Conservation (phyloP, 176 grass and related monocot species). For the Triticum monococcum region DNA sequence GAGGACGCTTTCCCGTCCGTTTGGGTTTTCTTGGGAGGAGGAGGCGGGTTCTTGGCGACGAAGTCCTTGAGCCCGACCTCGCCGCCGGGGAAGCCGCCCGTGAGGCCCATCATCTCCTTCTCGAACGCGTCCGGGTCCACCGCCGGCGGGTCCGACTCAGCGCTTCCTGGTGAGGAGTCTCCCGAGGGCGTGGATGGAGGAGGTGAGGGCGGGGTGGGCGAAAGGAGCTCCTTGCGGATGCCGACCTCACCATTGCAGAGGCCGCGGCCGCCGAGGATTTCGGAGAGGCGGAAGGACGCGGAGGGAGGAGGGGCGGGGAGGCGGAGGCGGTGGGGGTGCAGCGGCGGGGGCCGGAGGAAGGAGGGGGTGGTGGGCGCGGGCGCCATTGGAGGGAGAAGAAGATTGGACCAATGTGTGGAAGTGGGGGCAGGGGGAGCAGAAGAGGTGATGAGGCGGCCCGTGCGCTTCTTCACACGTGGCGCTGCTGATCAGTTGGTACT, state of each 20-base stretch:
- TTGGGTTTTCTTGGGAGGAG: not conserved
- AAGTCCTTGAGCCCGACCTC: slow-evolving; percentile 77
- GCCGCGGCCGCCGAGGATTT: slow-evolving; percentile 32
- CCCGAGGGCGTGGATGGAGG: not conserved
- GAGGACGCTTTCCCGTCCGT: not conserved
- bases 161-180: not conserved
- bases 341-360: slow-evolving; percentile 9
- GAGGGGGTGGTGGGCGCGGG: slow-evolving; percentile 28
- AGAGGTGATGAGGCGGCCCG: slow-evolving; percentile 1
- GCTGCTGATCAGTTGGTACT: not conserved
- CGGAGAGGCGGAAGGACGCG: slow-evolving; percentile 39
- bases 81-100: slow-evolving; percentile 87
- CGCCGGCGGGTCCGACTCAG: not conserved
- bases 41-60: slow-evolving; percentile 71
- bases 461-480: not conserved
- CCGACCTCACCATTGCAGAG: slow-evolving; percentile 32
- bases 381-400: slow-evolving; percentile 19
- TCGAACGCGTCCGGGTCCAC: slow-evolving; percentile 62
- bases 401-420: not conserved
- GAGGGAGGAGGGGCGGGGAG: slow-evolving; percentile 6
- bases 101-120: slow-evolving; percentile 39
- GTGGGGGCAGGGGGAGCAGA: not conserved
- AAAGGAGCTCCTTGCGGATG: slow-evolving; percentile 55
- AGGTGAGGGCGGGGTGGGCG: not conserved
- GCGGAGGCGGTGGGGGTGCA: not conserved